These are phyloP conservation scores for Collariella sp. DNA, from an alignment of 495 filamentous ascomycete genomes.

Conservation along the genomic window DNA sequence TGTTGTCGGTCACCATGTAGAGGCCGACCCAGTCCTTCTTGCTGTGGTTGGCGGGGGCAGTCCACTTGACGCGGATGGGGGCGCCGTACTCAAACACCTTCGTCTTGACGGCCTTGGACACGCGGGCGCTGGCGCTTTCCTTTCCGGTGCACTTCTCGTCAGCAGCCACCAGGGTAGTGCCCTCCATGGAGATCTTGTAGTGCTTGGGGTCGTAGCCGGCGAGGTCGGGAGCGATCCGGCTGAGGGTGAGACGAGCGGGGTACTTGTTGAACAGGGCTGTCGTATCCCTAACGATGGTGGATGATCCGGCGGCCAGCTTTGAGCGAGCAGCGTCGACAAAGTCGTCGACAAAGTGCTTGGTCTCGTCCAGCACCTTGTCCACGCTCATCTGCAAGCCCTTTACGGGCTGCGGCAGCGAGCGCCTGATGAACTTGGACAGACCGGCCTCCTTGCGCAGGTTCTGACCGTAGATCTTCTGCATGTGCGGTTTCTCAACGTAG, in stretches of 20 bases:
- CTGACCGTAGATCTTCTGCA: slow-evolving; percentile 93
- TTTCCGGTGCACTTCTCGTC: slow-evolving; percentile 45
- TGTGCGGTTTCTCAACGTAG: slow-evolving; percentile 90
- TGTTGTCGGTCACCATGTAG: slow-evolving; percentile 90
- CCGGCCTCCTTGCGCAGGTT: slow-evolving; percentile 80
- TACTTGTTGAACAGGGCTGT: slow-evolving; percentile 81
- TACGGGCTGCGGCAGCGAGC: slow-evolving; percentile 74
- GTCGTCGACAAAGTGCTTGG: slow-evolving; percentile 81
- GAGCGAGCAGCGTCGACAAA: slow-evolving; percentile 81
- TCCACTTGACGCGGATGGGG: slow-evolving; percentile 87
- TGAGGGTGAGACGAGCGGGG: slow-evolving; percentile 80
- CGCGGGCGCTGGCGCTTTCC: slow-evolving; percentile 38
- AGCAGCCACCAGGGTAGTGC: slow-evolving; percentile 46
- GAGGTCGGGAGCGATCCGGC: slow-evolving; percentile 68
- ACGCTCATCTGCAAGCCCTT: slow-evolving; percentile 68
- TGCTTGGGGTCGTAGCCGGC: slow-evolving; percentile 76
- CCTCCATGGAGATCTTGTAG: slow-evolving; percentile 69
- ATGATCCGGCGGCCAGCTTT: slow-evolving; percentile 78
- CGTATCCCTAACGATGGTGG: slow-evolving; percentile 79
- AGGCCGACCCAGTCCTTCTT: slow-evolving; percentile 93
- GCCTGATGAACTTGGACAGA: slow-evolving; percentile 79
- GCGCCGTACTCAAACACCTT: slow-evolving; percentile 81
- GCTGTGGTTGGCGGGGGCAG: slow-evolving; percentile 80
- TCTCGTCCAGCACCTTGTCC: slow-evolving; percentile 77
- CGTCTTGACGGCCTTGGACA: slow-evolving; percentile 51